These are phyloP conservation scores for Megacollybia platyphylla DNA, from an alignment of 1,284 basidiomycete genomes.

Conservation along the genomic window DNA sequence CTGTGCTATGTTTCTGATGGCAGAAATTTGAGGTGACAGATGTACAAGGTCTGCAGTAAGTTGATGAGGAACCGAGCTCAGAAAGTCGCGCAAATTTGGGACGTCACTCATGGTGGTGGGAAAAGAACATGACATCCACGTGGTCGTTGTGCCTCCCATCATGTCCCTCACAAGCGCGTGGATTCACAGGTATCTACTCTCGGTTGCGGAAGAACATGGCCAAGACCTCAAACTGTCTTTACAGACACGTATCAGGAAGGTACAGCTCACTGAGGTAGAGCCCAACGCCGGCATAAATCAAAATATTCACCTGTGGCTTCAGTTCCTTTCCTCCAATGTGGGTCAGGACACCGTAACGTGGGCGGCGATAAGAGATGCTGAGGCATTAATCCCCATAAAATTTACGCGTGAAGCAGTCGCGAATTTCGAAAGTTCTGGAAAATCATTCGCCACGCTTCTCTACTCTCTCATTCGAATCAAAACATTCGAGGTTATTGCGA, in stretches of 20 bases:
- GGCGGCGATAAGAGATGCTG: neutral
- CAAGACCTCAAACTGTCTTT: neutral
- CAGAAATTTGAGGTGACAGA: constrained; percentile 42
- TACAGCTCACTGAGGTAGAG: neutral
- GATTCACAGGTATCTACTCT: constrained; percentile 1
- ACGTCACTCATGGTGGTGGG: neutral
- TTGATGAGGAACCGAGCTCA: constrained; percentile 46
- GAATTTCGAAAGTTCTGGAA: neutral
- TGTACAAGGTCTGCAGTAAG: constrained; percentile 44
- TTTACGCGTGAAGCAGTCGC: neutral
- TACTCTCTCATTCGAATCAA: neutral
- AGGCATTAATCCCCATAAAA: neutral
- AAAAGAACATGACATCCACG: too few species aligned
- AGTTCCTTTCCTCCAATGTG: neutral
- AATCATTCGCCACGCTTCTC: neutral
- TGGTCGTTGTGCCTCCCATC: too few species aligned
- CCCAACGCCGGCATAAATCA: neutral
- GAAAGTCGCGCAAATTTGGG: constrained; percentile 26
- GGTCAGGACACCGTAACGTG: neutral
- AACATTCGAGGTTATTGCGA: neutral
- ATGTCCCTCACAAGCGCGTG: neutral
- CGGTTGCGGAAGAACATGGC: neutral
- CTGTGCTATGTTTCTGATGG: constrained; percentile 34
- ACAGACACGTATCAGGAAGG: neutral
- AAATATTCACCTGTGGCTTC: neutral